Base-by-base conservation (phyloP, 306 rosid genomes). In the Cicer judaicum region DNA sequence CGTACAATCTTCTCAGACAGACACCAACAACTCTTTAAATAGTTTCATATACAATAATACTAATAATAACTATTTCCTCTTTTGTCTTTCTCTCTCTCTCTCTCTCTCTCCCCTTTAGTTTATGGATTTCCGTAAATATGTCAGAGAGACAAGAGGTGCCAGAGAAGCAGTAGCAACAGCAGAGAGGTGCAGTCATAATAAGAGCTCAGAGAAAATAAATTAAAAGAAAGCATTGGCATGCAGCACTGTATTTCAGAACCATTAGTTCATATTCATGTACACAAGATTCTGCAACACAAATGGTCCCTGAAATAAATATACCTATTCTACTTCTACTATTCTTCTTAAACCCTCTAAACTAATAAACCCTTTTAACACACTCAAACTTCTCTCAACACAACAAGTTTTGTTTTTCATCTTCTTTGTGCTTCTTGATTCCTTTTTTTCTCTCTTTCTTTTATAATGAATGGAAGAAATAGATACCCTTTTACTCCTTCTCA, bases 131-230 rank as follows among this genome's bases (percentile, higher is more conserved):
- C 87, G 94, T 88, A 84, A 84, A 87, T 88, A 55, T 91, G 93
- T 91, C 97, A 94, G 97, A 88, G 89, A 90, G 89, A 90, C 97
- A 87, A 72, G 94, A 83, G 85, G 81, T 89, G 98, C 85, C 84
- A 86, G 79, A 84, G 78, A 64, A 66, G 81, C 94, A 84, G 86
- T 64, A 47, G 77, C 96, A 86, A 90, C 78, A 82, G 81, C 83
- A 76, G 16, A 83, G 95, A 85, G 86, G 91, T 88, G 88, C 96
- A 88, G 96, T 87, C 92, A 89, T 86, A 82, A 88, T 83, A 89
- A 83, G 84, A 76, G 75, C 7, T n/a, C 84, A 84, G 84, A 81
- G 80, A 66, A 39, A 73, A 57, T n/a, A 18, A 46, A 18, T 64
- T 53, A 64, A 64, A 74, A 86, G 59, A 64, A 12, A 76, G 73